Percentiles rank a stretch among this genome's conserved stretches.
These are phyloP conservation scores for Populus pruinosa DNA, from an alignment of 345 rosid species.

Conservation along the genomic window DNA sequence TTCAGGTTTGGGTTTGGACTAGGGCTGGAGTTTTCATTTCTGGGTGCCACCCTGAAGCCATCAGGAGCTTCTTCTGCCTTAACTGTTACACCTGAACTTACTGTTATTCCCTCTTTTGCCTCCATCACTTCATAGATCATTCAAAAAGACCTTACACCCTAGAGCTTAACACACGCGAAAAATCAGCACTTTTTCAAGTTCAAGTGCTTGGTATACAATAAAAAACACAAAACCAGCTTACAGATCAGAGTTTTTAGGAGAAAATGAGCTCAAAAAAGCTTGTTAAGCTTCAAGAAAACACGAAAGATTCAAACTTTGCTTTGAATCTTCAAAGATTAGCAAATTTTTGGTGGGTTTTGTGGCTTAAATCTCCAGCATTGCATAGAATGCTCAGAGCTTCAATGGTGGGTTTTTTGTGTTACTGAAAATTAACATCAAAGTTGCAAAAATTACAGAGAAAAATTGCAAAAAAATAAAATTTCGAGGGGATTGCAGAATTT, in stretches of 20 bases:
- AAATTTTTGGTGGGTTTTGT: conserved; percentile 4
- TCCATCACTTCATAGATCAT: conserved; percentile 53
- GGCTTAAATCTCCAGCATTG: conserved; percentile 40
- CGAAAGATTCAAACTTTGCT: conserved; percentile 12
- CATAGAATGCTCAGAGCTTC: conserved; percentile 47
- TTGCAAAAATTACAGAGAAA: conserved; percentile 34
- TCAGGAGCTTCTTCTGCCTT: conserved; percentile 53
- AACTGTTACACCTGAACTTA: conserved; percentile 34
- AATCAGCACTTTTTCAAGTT: conserved; percentile 23
- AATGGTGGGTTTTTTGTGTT: conserved; percentile 21
- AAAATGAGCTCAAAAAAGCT: conserved; percentile 20
- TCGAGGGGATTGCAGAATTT: conserved; percentile 34
- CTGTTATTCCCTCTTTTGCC: conserved; percentile 47
- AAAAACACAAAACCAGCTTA: neutral
- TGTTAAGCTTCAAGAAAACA: conserved; percentile 4
- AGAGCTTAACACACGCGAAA: conserved; percentile 22
- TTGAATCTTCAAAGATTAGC: conserved; percentile 17
- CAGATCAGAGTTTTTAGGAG: neutral
- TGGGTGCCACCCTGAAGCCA: conserved; percentile 47
- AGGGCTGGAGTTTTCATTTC: conserved; percentile 40
- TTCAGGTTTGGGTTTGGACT: conserved; percentile 22
- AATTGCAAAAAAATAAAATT: conserved; percentile 16
- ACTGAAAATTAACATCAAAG: conserved; percentile 24
- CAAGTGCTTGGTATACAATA: conserved; percentile 13
- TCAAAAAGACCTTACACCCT: conserved; percentile 22